These are phyloP conservation scores for Metrosideros polymorpha DNA, from an alignment of 441 rosid genomes.

Conservation along the genomic window DNA sequence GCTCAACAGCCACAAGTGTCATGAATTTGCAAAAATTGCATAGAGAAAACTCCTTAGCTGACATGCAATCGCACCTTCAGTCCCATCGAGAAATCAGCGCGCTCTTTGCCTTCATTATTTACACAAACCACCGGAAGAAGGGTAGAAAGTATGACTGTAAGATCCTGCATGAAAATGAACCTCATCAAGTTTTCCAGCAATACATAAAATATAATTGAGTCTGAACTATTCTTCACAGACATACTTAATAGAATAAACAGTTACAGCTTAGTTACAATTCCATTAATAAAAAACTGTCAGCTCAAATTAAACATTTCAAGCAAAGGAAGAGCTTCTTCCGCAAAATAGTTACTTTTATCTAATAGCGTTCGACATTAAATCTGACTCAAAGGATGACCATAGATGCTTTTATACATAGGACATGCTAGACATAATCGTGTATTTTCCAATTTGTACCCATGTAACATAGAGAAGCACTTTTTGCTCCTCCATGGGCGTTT, in stretches of 20 bases:
- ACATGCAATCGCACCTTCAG: conserved; percentile 44
- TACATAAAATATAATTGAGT: not conserved
- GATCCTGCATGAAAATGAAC: conserved; percentile 40
- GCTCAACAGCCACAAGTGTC: not conserved
- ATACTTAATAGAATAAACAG: not conserved
- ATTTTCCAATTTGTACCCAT: not conserved
- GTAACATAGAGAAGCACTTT: not conserved
- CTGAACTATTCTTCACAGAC: not conserved
- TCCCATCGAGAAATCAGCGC: conserved; percentile 59
- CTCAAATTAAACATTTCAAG: not conserved
- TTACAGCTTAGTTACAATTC: not conserved
- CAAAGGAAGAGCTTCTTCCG: not conserved
- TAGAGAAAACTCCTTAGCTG: not conserved
- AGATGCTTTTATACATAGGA: not conserved
- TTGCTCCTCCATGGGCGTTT: not conserved
- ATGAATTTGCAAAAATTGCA: not conserved
- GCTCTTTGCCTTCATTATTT: conserved; percentile 56
- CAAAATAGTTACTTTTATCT: not conserved
- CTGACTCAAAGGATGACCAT: not conserved
- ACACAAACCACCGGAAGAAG: conserved; percentile 77
- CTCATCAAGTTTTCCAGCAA: not conserved
- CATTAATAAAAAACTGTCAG: not conserved
- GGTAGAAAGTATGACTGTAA: conserved; percentile 74
- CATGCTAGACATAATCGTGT: not conserved
- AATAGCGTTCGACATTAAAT: not conserved